Evolutionary conservation across 345 rosid species (phyloP).

Genomic region (Combretum micranthum): DNA sequence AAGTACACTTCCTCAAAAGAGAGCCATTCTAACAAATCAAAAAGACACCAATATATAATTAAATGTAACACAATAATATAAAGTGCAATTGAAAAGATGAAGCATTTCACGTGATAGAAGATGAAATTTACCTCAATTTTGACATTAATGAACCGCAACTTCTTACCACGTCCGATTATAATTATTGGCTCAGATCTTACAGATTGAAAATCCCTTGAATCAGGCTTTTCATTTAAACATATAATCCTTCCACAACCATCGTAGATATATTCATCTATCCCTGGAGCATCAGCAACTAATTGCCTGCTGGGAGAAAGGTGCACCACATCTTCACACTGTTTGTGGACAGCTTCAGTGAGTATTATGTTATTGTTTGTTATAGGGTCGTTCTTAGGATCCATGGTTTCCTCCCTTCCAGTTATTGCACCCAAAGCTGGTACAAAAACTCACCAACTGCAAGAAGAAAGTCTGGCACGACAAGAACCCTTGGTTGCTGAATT

Average conservation of each 20-base stretch:
- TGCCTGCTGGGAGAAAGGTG: constrained; percentile 71
- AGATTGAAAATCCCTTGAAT: constrained; percentile 35
- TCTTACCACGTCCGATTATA: constrained; percentile 84
- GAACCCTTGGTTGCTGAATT: constrained; percentile 89
- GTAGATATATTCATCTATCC: constrained; percentile 76
- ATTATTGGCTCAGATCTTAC: constrained; percentile 63
- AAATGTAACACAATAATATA: constrained; percentile 5
- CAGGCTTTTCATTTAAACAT: constrained; percentile 50
- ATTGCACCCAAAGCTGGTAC: constrained; percentile 85
- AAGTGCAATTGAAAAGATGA: background rate
- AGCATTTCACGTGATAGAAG: background rate
- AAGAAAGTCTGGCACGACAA: constrained; percentile 96
- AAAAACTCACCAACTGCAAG: constrained; percentile 88
- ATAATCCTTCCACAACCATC: constrained; percentile 87
- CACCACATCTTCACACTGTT: constrained; percentile 77
- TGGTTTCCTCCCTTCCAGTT: constrained; percentile 86
- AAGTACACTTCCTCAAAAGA: constrained; percentile 72
- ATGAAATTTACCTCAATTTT: constrained; percentile 67
- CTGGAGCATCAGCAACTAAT: constrained; percentile 70
- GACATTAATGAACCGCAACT: constrained; percentile 78
- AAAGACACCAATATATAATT: constrained; percentile 7
- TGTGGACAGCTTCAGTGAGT: constrained; percentile 60
- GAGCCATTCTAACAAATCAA: constrained; percentile 63
- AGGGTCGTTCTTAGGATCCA: constrained; percentile 93
- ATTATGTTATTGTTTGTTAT: constrained; percentile 61